Conservation (phyloP, 208 protist genomes). For the Acanthamoeba polyphaga region DNA sequence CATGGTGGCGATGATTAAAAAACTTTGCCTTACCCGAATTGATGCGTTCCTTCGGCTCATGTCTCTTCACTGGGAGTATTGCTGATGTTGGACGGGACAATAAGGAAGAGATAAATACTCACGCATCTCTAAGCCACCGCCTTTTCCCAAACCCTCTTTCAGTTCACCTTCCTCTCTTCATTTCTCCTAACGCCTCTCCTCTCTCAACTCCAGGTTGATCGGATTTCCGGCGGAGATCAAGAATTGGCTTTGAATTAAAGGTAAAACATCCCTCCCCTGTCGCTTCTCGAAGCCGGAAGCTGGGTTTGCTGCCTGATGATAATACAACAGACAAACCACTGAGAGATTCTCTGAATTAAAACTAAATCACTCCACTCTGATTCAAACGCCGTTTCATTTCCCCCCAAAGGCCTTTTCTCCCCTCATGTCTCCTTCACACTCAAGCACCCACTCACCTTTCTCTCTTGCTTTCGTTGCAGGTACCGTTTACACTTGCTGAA, state of each 20-base stretch:
- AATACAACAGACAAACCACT: neutral
- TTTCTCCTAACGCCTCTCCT: no score
- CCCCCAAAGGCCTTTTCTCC: neutral
- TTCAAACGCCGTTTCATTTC: neutral
- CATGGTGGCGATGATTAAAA: conserved; percentile 1
- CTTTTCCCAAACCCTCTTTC: neutral
- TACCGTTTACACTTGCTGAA: no score
- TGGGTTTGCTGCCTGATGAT: neutral
- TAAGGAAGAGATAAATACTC: conserved; percentile 14
- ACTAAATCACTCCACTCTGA: conserved; percentile 38
- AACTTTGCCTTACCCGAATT: conserved; percentile 55
- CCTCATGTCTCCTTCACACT: neutral
- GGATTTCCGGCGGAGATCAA: no score
- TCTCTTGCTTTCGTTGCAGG: neutral
- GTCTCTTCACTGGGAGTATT: conserved; percentile 46
- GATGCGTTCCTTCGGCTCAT: conserved; percentile 5
- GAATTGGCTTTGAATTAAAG: no score
- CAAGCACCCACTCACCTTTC: neutral
- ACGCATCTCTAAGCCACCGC: conserved; percentile 28
- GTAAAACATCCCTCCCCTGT: no score
- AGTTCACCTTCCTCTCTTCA: no score
- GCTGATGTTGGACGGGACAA: conserved; percentile 19
- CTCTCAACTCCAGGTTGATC: neutral
- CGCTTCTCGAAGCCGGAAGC: neutral
- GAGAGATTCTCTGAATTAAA: conserved; percentile 6